phyloP scores from a whole-genome alignment of 768 basidiomycete genomes.

The Boletus sp. region DNA sequence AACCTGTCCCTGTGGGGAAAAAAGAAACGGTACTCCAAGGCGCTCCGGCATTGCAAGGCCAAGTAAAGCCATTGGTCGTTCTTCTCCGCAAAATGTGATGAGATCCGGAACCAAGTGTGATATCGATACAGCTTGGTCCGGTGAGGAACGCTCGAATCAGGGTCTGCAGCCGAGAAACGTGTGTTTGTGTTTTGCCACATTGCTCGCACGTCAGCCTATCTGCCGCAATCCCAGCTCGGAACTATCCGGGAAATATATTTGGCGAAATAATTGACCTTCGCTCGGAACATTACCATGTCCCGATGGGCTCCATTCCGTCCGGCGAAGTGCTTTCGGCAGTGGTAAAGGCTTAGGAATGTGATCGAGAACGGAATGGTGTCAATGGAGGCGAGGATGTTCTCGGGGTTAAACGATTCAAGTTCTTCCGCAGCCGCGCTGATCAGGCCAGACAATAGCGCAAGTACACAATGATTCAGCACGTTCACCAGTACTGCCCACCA shows the following conservation, averaged over 20 bases:
- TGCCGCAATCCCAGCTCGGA: neutral
- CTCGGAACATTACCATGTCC: too few relatives aligned
- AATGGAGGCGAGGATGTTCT: neutral
- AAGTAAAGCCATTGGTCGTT: neutral
- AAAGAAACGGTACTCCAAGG: neutral
- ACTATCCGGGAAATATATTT: slow-evolving; percentile 2
- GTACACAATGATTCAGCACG: slow-evolving; percentile 4
- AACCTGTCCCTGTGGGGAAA: slow-evolving; percentile 5
- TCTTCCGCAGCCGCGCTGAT: neutral
- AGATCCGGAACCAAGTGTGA: slow-evolving; percentile 10
- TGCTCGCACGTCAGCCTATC: too few relatives aligned
- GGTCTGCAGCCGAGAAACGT: slow-evolving; percentile 20
- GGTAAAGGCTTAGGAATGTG: neutral
- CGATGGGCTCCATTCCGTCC: too few relatives aligned
- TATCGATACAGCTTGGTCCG: neutral
- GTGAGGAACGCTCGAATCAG: neutral
- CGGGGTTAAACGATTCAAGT: too few relatives aligned
- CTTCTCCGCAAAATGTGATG: neutral
- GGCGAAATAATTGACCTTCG: neutral
- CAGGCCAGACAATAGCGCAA: neutral
- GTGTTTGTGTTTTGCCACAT: slow-evolving; percentile 12
- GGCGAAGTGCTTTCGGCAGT: too few relatives aligned
- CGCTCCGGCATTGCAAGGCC: neutral
- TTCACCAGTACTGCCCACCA: slow-evolving; percentile 1
- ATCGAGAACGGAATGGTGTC: neutral